Evolutionary conservation across 306 rosid genomes (phyloP).

Genomic region (Alnus glutinosa): DNA sequence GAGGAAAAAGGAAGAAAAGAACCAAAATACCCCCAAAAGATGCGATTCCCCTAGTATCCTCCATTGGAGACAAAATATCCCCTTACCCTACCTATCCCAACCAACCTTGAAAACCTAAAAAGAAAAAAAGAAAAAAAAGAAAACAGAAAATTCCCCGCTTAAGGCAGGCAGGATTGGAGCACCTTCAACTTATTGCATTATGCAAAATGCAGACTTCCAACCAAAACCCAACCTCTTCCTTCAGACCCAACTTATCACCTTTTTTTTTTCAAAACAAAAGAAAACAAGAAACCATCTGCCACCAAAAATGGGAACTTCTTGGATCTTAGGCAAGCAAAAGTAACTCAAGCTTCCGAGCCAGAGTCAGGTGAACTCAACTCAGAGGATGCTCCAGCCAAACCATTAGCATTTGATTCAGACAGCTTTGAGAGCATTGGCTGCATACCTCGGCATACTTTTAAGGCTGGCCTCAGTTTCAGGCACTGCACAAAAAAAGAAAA

Average conservation of each 20-base stretch:
- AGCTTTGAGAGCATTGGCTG: slow-evolving; percentile 69
- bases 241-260: slow-evolving; percentile 56
- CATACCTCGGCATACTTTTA: slow-evolving; percentile 57
- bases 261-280: slow-evolving; percentile 57
- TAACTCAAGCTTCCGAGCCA: slow-evolving; percentile 74
- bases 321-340: slow-evolving; percentile 43
- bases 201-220: slow-evolving; percentile 80
- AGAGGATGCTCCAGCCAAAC: slow-evolving; percentile 62
- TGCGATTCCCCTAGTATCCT: slow-evolving; percentile 65
- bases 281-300: slow-evolving; percentile 64
- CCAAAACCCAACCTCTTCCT: slow-evolving; percentile 64
- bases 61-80: slow-evolving; percentile 75
- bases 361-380: slow-evolving; percentile 70
- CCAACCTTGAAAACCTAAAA: slow-evolving; percentile 59
- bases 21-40: slow-evolving; percentile 80
- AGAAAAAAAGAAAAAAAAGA: slow-evolving; percentile 17
- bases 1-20: slow-evolving; percentile 45
- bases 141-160: slow-evolving; percentile 41
- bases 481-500: slow-evolving; percentile 39
- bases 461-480: slow-evolving; percentile 56
- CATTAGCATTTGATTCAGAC: slow-evolving; percentile 61
- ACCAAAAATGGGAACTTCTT: slow-evolving; percentile 55
- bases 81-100: slow-evolving; percentile 51
- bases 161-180: slow-evolving; percentile 70
- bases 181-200: slow-evolving; percentile 94